Evolutionary conservation across 2,329 filamentous ascomycete species (phyloP), one percentile per base, ranked within the genome.

Genomic region (Aspergillus quadrilineatus): DNA sequence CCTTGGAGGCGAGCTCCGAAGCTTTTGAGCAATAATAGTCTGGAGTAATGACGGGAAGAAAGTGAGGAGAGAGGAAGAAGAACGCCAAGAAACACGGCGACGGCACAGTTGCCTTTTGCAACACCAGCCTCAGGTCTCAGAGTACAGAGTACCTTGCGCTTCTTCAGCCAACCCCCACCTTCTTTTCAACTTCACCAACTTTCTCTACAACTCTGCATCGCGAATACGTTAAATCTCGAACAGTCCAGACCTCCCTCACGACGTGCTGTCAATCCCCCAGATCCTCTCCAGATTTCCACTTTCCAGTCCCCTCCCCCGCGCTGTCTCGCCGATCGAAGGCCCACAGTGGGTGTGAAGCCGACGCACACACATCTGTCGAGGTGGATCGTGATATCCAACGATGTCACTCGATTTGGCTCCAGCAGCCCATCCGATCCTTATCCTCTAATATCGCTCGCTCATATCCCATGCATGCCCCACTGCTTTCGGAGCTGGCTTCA

Each of bases 321-420:
- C 53, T 54, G 45, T 54, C 15, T 39, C n/a, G 60, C 50, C 55
- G 57, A 62, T 62, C 39, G 12, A 26, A 41, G 60, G 56, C 49
- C 60, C 60, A 58, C 55, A 50, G 58, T 58, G 55, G 54, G 28
- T 58, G 50, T 42, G 47, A 50, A n/a, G 15, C 14, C 29, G 49
- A 36, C 39, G 36, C 30, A 59, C 36, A 37, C 44, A 29, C 49
- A 49, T 41, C 17, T 34, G 43, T 44, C 39, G 39, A 53, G 47
- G 50, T 52, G 44, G 52, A 44, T 48, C 32, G 17, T 32, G 17
- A 26, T 45, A 34, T 42, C 60, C 55, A 62, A 60, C 52, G 44
- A 60, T 53, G 50, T 58, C 28, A 28, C 32, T 44, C 32, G 42
- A n/a, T 29, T 37, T 34, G 15, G 44, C 45, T 29, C 37, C 53